Percentiles rank a stretch among this genome's conserved stretches.
Evolutionary conservation across 1,284 basidiomycete species (phyloP).

Genomic region (Wolfiporia cocos): DNA sequence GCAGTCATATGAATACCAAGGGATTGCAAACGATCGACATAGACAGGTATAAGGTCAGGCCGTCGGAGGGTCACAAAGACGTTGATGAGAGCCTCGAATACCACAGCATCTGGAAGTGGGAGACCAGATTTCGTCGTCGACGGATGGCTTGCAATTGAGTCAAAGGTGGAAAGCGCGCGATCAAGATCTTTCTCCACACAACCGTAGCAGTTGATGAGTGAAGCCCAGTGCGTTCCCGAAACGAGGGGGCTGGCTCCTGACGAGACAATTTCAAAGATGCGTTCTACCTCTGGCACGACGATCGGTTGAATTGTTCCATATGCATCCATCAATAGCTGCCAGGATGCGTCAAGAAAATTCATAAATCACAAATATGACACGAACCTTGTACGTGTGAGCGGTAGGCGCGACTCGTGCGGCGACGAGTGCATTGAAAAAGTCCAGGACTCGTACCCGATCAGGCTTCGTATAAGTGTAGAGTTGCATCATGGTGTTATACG

Average conservation of each 20-base stretch:
- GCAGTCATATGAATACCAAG: conserved; percentile 86
- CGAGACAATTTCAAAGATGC: conserved; percentile 60
- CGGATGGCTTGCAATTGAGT: conserved; percentile 60
- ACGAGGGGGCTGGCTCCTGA: conserved; percentile 49
- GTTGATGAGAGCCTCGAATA: conserved; percentile 90
- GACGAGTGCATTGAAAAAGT: conserved; percentile 73
- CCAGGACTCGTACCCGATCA: conserved; percentile 70
- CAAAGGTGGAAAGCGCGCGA: conserved; percentile 74
- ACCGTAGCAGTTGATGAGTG: conserved; percentile 89
- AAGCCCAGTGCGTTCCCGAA: conserved; percentile 87
- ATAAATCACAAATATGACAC: conserved; percentile 18
- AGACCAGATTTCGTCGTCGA: conserved; percentile 28
- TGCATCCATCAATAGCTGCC: conserved; percentile 82
- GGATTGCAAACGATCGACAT: conserved; percentile 57
- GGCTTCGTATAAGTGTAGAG: conserved; percentile 89
- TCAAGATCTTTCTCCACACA: conserved; percentile 75
- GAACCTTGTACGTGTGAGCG: conserved; percentile 90
- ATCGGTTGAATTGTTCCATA: conserved; percentile 87
- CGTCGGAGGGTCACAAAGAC: conserved; percentile 79
- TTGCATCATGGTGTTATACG: conserved; percentile 99
- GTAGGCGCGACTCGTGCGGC: conserved; percentile 66
- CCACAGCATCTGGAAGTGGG: conserved; percentile 72
- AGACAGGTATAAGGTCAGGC: conserved; percentile 73
- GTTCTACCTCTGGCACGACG: conserved; percentile 72
- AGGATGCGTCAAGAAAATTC: conserved; percentile 7